A percentile compares a stretch with the other conserved stretches of the same genome.
Evolutionary conservation across 768 basidiomycete genomes (phyloP).

Genomic region (Collybia mongolica): DNA sequence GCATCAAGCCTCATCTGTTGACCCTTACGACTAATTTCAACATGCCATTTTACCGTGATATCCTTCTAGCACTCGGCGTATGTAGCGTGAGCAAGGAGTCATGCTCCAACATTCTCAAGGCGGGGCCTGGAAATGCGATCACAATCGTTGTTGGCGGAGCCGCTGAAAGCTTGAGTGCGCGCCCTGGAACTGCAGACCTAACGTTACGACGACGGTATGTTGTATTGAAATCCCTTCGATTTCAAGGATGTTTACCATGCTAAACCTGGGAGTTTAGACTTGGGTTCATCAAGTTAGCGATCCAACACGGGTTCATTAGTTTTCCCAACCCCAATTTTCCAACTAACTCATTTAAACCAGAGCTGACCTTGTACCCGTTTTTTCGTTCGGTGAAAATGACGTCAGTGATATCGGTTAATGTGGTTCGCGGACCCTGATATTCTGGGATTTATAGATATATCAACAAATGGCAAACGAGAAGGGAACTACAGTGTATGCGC

Average conservation of each 20-base stretch:
- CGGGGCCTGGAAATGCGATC: constrained; percentile 68
- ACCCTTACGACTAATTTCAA: constrained; percentile 89
- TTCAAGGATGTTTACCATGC: background rate
- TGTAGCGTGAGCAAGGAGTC: constrained; percentile 90
- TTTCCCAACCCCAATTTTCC: constrained; percentile 6
- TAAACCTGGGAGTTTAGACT: constrained; percentile 42
- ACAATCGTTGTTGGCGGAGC: constrained; percentile 97
- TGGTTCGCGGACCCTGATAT: background rate
- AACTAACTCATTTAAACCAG: constrained; percentile 35
- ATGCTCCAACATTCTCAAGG: constrained; percentile 83
- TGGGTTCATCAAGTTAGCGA: constrained; percentile 94
- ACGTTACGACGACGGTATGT: constrained; percentile 71
- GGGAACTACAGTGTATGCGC: constrained; percentile 80
- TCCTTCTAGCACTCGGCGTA: constrained; percentile 83
- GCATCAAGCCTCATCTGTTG: constrained; percentile 89
- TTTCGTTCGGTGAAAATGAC: constrained; percentile 99
- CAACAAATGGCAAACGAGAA: constrained; percentile 95
- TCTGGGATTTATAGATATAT: constrained; percentile 67
- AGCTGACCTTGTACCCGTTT: constrained; percentile 95
- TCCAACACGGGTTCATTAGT: constrained; percentile 77
- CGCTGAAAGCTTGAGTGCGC: constrained; percentile 90
- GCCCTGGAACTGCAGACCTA: constrained; percentile 94
- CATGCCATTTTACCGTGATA: constrained; percentile 91
- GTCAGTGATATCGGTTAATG: constrained; percentile 42
- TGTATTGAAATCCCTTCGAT: background rate